Evolutionary conservation across 2,329 filamentous ascomycete genomes (phyloP), one percentile per base, ranked within the genome.

Genomic region (Immersiporthe knoxdaviesiana): DNA sequence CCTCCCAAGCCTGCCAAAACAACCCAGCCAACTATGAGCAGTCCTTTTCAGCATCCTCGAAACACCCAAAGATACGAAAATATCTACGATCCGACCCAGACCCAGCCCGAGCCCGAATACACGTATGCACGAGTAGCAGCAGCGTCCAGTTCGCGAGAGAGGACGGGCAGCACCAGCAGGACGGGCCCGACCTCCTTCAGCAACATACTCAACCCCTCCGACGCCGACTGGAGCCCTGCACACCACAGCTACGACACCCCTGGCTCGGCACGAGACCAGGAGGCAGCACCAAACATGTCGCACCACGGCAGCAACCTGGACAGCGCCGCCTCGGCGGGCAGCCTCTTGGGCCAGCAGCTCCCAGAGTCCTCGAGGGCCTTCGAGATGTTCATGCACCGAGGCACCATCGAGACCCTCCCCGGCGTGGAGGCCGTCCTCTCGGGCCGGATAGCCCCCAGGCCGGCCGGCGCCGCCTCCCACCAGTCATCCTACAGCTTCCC

Each of bases 401-500:
- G 66, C 16, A 63, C 66, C 18, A 50, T 71, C 10, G 75, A 77
- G 32, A 74, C 67, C 39, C 30, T 69, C n/a, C 74, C 74, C 71
- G 65, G 72, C n/a, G 73, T 73, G 62, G 74, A 76, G 21, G 67
- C 73, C 11, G 24, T 70, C 24, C 63, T 72, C 56, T 27, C 56
- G 56, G 70, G 68, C n/a, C 65, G 67, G 18, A n/a, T 59, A 24
- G 58, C 69, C 60, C 41, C 73, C 1, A 5, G 32, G 39, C 27
- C 27, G 18, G n/a, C 60, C 4, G 59, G 71, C 75, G 60, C 72
- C 72, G 54, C 58, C 72, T 75, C 21, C 72, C 74, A 65, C 66
- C 7, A 6, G 16, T 6, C 44, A 1, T 73, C 77, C 72, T 78
- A 84, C 69, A 75, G 79, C 69, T 95, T 95, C 83, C 94, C 97